These are phyloP conservation scores for Tricharina praecox DNA, from an alignment of 495 filamentous ascomycete genomes.

Conservation along the genomic window DNA sequence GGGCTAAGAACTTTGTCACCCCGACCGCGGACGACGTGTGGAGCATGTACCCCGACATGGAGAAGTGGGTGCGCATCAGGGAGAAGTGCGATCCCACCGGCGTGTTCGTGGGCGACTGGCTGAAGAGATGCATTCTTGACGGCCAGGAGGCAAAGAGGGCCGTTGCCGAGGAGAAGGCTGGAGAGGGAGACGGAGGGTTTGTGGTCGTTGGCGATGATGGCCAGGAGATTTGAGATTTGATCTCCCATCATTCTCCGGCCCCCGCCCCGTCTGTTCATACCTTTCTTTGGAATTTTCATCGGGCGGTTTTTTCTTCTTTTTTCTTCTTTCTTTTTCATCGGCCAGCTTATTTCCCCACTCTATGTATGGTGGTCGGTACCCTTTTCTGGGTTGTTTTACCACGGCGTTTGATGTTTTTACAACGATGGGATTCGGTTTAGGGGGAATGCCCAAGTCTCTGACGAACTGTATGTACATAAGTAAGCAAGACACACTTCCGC, in stretches of 20 bases:
- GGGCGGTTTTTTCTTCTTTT: no score
- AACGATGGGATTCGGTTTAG: no score
- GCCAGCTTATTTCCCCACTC: no score
- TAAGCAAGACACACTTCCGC: no score
- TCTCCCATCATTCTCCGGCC: no score
- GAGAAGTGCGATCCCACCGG: conserved; percentile 59
- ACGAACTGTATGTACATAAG: no score
- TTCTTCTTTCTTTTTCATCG: no score
- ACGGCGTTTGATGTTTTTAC: conserved; percentile 99
- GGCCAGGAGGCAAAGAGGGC: conserved; percentile 11
- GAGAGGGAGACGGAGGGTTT: no score
- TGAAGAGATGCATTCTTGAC: conserved; percentile 49
- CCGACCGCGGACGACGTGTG: conserved; percentile 40
- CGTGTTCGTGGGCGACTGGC: conserved; percentile 86
- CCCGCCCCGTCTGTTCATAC: no score
- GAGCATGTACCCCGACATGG: conserved; percentile 32
- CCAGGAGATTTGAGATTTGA: not conserved
- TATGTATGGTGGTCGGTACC: no score
- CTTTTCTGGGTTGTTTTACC: conserved; percentile 65
- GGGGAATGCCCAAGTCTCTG: no score
- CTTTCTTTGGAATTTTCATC: no score
- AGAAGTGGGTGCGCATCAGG: conserved; percentile 18
- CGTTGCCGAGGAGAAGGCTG: not conserved
- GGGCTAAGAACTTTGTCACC: conserved; percentile 85
- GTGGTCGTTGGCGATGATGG: not conserved